These are phyloP conservation scores for Byssoonygena ceratinophila DNA, from an alignment of 2,329 filamentous ascomycete species.

Conservation along the genomic window DNA sequence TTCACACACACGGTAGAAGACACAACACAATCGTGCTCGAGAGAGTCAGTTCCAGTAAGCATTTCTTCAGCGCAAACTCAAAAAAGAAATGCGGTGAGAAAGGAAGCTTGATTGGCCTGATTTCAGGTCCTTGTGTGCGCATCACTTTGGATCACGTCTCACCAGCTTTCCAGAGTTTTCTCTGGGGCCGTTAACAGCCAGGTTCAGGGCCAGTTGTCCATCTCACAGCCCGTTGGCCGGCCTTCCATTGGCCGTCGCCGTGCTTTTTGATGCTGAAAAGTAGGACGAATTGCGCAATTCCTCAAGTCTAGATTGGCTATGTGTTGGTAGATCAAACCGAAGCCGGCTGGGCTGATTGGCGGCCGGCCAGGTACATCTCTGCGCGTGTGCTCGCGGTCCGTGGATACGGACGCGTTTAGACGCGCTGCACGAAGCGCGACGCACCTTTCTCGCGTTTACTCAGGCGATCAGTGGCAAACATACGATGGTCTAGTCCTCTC, in stretches of 20 bases:
- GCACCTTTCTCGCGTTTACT: slow-evolving; percentile 8
- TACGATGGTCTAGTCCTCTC: not conserved
- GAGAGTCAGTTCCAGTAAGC: not conserved
- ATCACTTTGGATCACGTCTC: slow-evolving; percentile 12
- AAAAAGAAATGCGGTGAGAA: slow-evolving; percentile 9
- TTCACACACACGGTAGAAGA: no score
- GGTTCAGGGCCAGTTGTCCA: not conserved
- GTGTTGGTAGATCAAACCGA: not conserved
- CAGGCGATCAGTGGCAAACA: not conserved
- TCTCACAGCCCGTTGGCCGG: not conserved
- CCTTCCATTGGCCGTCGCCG: not conserved
- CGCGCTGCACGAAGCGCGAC: slow-evolving; percentile 5
- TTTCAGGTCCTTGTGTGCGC: not conserved
- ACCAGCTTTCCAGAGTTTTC: not conserved
- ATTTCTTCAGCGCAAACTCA: not conserved
- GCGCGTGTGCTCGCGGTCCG: no score
- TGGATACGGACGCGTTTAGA: slow-evolving; percentile 8
- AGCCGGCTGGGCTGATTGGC: not conserved
- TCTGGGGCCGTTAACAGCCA: not conserved
- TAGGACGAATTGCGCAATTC: not conserved
- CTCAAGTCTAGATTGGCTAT: slow-evolving; percentile 1
- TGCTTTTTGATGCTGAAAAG: not conserved
- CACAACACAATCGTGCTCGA: no score
- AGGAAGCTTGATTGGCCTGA: not conserved
- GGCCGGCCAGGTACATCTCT: no score